A percentile compares a stretch with the other conserved stretches of the same genome.
Evolutionary conservation across 306 rosid genomes (phyloP).

Genomic region (Morella rubra): DNA sequence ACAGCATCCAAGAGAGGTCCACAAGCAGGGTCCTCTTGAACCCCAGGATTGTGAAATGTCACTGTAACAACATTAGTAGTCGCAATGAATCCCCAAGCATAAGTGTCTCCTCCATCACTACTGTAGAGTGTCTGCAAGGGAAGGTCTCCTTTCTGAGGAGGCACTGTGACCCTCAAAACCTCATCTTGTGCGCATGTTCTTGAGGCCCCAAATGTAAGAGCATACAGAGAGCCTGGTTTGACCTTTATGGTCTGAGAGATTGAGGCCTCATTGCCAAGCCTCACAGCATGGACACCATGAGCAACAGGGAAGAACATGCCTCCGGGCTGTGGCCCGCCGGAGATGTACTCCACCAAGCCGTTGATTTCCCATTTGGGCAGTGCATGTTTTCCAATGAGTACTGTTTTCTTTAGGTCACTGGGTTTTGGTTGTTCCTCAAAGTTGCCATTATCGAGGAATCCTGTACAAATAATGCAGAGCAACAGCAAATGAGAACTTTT

Average conservation of each 20-base stretch:
- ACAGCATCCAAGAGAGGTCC: slow-evolving; percentile 94
- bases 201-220: slow-evolving; percentile 85
- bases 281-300: slow-evolving; percentile 88
- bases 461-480: slow-evolving; percentile 35
- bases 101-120: slow-evolving; percentile 78
- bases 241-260: slow-evolving; percentile 76
- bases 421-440: slow-evolving; percentile 72
- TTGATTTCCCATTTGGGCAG: slow-evolving; percentile 83
- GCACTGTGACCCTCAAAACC: slow-evolving; percentile 71
- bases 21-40: slow-evolving; percentile 88
- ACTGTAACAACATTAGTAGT: slow-evolving; percentile 43
- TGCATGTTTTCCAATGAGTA: slow-evolving; percentile 60
- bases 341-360: slow-evolving; percentile 86
- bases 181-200: slow-evolving; percentile 98
- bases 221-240: slow-evolving; percentile 60
- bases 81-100: slow-evolving; percentile 79
- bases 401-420: slow-evolving; percentile 56
- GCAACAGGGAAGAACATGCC: slow-evolving; percentile 84
- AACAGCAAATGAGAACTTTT: neutral
- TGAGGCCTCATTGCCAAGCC: slow-evolving; percentile 91
- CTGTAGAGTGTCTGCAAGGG: slow-evolving; percentile 84
- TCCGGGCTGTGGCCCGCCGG: slow-evolving; percentile 92
- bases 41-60: slow-evolving; percentile 86
- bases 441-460: slow-evolving; percentile 77
- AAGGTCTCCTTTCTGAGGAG: slow-evolving; percentile 75